Base-by-base conservation (phyloP, 2,329 filamentous ascomycete species). In the Botrytis fabae region DNA sequence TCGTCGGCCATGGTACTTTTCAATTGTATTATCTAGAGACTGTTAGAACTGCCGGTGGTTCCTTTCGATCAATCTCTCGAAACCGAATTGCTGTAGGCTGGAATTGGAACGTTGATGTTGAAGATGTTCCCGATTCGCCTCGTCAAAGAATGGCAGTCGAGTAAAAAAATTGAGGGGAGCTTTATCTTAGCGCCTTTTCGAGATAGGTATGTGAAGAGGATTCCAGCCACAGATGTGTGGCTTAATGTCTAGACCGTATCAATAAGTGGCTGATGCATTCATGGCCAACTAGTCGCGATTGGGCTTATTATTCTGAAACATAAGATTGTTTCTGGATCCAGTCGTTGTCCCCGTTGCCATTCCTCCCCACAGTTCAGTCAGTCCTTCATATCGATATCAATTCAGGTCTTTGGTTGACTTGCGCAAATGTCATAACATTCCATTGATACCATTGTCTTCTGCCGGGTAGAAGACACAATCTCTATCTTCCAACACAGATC, bases 111-210 rank as follows among this genome's bases (percentile, higher is more conserved):
- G 40, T 65, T 66, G 60, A 22, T 42, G 20, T 51, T 44, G 59
- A 63, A 40, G 51, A 70, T 9, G n/a, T 61, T 69, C n/a, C 44
- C 28, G 18, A 66, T 66, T 32, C 12, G 44, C 38, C 64, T 40
- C 54, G 64, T 28, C 57, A 20, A 48, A 62, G 22, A 32, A 70
- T 35, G 32, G n/a, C 48, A 40, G 18, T 25, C 18, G 48, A 54
- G 14, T 46, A 32, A 66, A 71, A 70, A 71, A 71, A 57, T 66
- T 44, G 70, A 71, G 70, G 70, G 70, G 70, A 71, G 54, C 60
- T 73, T 78, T 79, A 79, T 79, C 78, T 79, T 78, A 79, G 77
- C 75, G 76, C 44, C 22, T 14, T 63, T 44, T 68, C n/a, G 18
- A 22, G 40, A 38, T 38, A 38, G 35, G 35, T 38, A 8, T 38